Conservation (phyloP, 129 eudicot species). For the sunflower (Helianthus annuus) region HanXRQr2.0-SUNRISE NC_035434.2:129503837-129504336, state of each 20-base stretch:
- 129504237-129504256: conserved; percentile 60
- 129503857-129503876: background rate
- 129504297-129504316: background rate
- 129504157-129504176: conserved; percentile 38
- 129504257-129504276: conserved; percentile 90
- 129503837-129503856: background rate
- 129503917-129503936: conserved; percentile 80
- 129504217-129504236: conserved; percentile 65
- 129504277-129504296: background rate
- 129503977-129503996: background rate
- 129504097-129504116: conserved; percentile 89
- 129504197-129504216: conserved; percentile 62
- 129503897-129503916: conserved; percentile 82
- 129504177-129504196: conserved; percentile 88
- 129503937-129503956: conserved; percentile 92
- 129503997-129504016: background rate
- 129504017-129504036: background rate
- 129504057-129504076: conserved; percentile 66
- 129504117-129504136: background rate
- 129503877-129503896: conserved; percentile 56
- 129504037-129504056: conserved; percentile 31
- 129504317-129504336: conserved; percentile 12
- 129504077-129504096: conserved; percentile 83
- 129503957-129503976: conserved; percentile 85
- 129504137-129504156: background rate